Conservation (phyloP, 805 yeast species). For the Pichia manshurica region DNA sequence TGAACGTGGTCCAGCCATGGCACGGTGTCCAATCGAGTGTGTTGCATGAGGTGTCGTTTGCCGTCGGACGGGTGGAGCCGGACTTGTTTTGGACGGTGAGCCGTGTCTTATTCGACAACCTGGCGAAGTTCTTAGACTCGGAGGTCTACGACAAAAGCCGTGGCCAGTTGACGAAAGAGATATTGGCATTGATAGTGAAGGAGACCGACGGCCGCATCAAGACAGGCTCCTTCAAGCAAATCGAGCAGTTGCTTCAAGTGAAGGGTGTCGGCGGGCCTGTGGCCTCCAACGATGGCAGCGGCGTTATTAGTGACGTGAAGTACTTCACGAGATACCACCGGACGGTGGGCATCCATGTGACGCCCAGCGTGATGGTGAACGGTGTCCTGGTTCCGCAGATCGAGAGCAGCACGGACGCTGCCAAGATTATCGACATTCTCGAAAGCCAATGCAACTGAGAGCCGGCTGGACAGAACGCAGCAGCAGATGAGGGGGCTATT, state of each 20-base stretch:
- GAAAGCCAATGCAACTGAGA: slow-evolving; percentile 20
- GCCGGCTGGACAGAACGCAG: too few relatives aligned
- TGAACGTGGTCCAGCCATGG: slow-evolving; percentile 87
- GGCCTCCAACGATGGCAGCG: slow-evolving; percentile 63
- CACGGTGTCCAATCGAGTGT: slow-evolving; percentile 62
- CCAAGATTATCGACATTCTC: slow-evolving; percentile 37
- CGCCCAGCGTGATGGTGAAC: slow-evolving; percentile 71
- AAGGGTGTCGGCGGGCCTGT: too few relatives aligned
- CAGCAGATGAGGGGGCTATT: too few relatives aligned
- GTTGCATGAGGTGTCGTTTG: slow-evolving; percentile 67
- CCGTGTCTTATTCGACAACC: slow-evolving; percentile 48
- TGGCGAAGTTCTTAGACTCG: slow-evolving; percentile 54
- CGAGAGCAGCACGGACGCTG: slow-evolving; percentile 56
- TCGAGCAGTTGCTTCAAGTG: too few relatives aligned
- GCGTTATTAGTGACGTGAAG: slow-evolving; percentile 57
- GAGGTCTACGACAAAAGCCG: slow-evolving; percentile 50
- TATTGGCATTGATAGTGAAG: slow-evolving; percentile 20
- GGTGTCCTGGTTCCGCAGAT: slow-evolving; percentile 56
- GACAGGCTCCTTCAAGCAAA: too few relatives aligned
- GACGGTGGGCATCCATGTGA: slow-evolving; percentile 76
- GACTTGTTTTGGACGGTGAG: slow-evolving; percentile 53
- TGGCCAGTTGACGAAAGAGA: slow-evolving; percentile 46
- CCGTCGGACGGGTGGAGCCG: slow-evolving; percentile 55
- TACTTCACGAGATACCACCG: slow-evolving; percentile 68
- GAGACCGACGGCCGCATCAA: too few relatives aligned